Conservation (phyloP, 2,329 filamentous ascomycete species). For the Colletotrichum lindemuthianum region DNA sequence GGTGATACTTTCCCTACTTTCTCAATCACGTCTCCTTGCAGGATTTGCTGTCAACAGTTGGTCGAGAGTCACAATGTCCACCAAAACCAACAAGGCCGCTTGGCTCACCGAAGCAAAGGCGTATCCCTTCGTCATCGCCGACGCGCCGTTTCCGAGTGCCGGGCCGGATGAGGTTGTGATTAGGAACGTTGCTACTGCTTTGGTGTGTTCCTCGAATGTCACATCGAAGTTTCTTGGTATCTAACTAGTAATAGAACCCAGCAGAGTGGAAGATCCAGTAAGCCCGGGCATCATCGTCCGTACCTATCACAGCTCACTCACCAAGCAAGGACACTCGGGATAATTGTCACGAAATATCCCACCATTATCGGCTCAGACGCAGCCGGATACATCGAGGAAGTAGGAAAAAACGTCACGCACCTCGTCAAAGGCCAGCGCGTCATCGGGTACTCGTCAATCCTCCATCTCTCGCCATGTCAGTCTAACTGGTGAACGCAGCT, state of each 20-base stretch:
- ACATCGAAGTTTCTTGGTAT: too few relatives aligned
- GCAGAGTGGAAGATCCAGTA: slow-evolving; percentile 19
- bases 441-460: background rate
- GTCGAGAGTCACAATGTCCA: background rate
- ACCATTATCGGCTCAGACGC: slow-evolving; percentile 36
- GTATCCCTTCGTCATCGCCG: slow-evolving; percentile 3
- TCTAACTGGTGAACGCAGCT: background rate
- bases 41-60: background rate
- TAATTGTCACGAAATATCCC: slow-evolving; percentile 19
- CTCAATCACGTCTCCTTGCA: too few relatives aligned
- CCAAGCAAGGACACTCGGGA: accelerated
- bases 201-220: slow-evolving; percentile 28
- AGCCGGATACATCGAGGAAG: slow-evolving; percentile 38
- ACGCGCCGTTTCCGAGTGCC: slow-evolving; percentile 15
- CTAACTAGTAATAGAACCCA: background rate
- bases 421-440: slow-evolving; percentile 41
- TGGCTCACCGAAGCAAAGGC: slow-evolving; percentile 17
- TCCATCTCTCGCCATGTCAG: background rate
- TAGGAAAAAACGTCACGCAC: slow-evolving; percentile 37
- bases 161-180: slow-evolving; percentile 38
- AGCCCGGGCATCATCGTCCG: accelerated
- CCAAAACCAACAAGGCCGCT: slow-evolving; percentile 23
- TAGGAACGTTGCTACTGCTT: slow-evolving; percentile 34
- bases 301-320: background rate
- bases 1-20: too few relatives aligned